Conservation (phyloP, 2,329 filamentous ascomycete species). For the Pleurostoma richardsiae region DNA sequence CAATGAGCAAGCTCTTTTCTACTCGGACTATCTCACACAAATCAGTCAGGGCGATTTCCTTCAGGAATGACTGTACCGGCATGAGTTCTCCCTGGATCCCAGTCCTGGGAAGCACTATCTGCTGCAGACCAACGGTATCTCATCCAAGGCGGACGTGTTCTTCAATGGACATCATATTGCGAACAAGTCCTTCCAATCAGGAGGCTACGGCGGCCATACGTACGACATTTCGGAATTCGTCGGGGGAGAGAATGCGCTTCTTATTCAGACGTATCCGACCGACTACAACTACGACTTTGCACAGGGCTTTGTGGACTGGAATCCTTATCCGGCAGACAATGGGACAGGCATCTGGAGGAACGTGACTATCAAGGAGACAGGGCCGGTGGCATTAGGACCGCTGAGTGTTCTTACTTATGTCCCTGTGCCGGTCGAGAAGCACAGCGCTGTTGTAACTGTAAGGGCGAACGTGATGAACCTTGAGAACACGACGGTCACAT, state of each 20-base stretch:
- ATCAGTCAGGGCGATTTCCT: constrained; percentile 9
- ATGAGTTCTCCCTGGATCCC: constrained; percentile 39
- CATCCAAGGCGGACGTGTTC: constrained; percentile 54
- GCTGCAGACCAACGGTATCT: constrained; percentile 54
- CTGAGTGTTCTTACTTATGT: constrained; percentile 40
- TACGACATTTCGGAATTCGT: constrained; percentile 48
- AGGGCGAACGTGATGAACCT: constrained; percentile 33
- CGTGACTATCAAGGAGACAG: constrained; percentile 49
- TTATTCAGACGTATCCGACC: constrained; percentile 51
- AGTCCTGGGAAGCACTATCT: constrained; percentile 36
- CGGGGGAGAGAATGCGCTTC: constrained; percentile 39
- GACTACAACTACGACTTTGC: constrained; percentile 55
- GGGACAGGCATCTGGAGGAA: constrained; percentile 60
- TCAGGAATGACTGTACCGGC: constrained; percentile 48
- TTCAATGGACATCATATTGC: constrained; percentile 51
- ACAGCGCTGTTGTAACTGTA: constrained; percentile 29
- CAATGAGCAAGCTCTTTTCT: not conserved
- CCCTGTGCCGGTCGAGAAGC: constrained; percentile 16
- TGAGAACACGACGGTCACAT: constrained; percentile 28
- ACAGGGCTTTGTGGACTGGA: constrained; percentile 58
- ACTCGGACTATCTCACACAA: constrained; percentile 30
- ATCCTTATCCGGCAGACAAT: constrained; percentile 56
- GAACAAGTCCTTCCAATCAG: constrained; percentile 41
- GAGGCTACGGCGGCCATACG: constrained; percentile 49
- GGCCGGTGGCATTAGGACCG: constrained; percentile 38